Conservation (phyloP, 768 basidiomycete genomes). For the Phlebiopsis flavidoalba region DNA sequence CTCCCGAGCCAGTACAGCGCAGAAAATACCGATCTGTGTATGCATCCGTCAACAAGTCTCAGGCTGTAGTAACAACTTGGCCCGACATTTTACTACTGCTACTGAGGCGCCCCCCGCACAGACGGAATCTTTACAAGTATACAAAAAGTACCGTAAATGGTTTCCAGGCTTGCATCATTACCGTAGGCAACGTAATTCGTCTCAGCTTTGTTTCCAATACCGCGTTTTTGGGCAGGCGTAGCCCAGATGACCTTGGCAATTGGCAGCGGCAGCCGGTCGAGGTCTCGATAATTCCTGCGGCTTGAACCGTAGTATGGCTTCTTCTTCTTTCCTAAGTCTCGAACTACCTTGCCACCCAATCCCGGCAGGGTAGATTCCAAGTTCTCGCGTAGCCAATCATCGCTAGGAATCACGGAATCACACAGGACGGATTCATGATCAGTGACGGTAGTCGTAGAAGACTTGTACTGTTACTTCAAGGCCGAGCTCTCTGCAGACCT, state of each 20-base stretch:
- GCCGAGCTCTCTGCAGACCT: not conserved
- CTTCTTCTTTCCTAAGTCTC: not conserved
- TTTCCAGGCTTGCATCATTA: not conserved
- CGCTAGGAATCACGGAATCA: not conserved
- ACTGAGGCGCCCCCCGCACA: not conserved
- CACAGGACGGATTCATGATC: not conserved
- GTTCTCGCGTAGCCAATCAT: not conserved
- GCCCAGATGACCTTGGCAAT: not conserved
- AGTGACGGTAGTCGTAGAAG: not conserved
- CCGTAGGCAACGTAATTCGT: not conserved
- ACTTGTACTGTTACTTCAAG: not conserved
- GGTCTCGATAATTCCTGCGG: not conserved
- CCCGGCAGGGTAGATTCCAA: not conserved
- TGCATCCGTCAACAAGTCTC: no score
- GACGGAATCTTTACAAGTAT: not conserved
- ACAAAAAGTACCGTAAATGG: not conserved
- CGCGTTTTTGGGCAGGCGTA: not conserved
- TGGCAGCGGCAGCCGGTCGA: not conserved
- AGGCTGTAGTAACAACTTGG: no score
- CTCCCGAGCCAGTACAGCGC: no score
- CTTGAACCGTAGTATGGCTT: not conserved
- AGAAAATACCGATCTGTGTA: no score
- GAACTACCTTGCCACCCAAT: not conserved
- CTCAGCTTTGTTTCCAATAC: not conserved
- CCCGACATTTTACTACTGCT: no score